Conservation (phyloP, 768 basidiomycete species). For the Tricholoma furcatifolium region DNA sequence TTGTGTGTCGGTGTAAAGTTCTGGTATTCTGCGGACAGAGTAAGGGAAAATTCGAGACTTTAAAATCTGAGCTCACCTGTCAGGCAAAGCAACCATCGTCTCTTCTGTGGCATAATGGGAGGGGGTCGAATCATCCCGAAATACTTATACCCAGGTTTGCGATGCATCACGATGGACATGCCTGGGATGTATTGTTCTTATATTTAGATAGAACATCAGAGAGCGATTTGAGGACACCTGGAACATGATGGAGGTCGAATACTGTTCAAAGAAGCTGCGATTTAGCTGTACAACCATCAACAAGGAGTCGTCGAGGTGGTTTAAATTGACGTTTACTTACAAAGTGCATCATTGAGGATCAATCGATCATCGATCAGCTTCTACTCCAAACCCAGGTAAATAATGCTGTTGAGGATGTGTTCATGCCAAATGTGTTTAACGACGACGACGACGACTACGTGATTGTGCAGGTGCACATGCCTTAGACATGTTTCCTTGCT, state of each 20-base stretch:
- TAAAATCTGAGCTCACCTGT: neutral
- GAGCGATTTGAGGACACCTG: neutral
- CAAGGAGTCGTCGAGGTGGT: neutral
- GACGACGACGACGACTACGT: neutral
- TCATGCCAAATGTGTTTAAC: neutral
- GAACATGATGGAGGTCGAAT: neutral
- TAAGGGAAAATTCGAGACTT: neutral
- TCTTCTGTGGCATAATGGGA: neutral
- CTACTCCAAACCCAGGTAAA: conserved; percentile 5
- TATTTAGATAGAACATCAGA: neutral
- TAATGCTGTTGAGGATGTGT: neutral
- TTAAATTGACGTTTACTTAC: neutral
- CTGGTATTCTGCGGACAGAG: neutral
- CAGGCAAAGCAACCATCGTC: neutral
- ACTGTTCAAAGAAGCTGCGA: neutral
- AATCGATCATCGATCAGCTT: neutral
- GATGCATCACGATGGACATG: neutral
- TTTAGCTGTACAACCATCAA: neutral
- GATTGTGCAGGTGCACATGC: conserved; percentile 1
- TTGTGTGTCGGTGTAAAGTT: neutral
- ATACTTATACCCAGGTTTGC: neutral
- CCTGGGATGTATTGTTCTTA: neutral
- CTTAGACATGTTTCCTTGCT: conserved; percentile 10
- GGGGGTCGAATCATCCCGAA: too few relatives aligned
- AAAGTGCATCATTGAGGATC: too few relatives aligned